Evolutionary conservation across 2,329 filamentous ascomycete species (phyloP), one percentile per base, ranked within the genome.

Genomic region (Pseudopyrenochaeta lycopersici): DNA sequence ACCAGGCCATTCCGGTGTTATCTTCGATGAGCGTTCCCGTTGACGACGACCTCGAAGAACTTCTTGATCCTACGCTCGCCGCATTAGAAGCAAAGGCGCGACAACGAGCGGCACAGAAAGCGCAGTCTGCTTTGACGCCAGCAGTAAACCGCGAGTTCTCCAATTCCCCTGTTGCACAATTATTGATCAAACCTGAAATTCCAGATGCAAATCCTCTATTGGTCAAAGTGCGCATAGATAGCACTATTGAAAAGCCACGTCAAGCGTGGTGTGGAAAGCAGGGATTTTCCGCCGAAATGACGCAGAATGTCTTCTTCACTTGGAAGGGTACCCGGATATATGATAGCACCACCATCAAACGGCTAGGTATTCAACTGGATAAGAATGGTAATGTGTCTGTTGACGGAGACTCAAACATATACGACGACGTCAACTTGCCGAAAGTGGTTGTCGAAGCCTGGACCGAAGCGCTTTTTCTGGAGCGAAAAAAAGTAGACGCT

Each of bases 381-480:
- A 63, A 67, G 1, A 67, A 76, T 27, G 77, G 80, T 0, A 72
- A 64, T 32, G 65, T 78, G 14, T 70, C 65, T 15, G 63, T 75
- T 49, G 73, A 76, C 35, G 69, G 71, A 47, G 63, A 70, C n/a
- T 74, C 82, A 4, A 79, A 81, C 18, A 82, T 83, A 1, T 82
- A 84, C 47, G 82, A 84, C 21, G 81, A 83, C 20, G 80, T 81
- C 4, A 66, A 69, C 17, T 38, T 65, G 11, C 76, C 81, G 7
- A 83, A 84, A 47, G 83, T 96, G n/a, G 84, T 89, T 61, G 82
- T 96, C 58, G 88, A 93, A 72, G 90, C 89, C 6, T 91, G 90
- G 84, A 94, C 90, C 0, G 80, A 86, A 7, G 85, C 89, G 10
- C 74, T 84, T 1, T 89, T 86, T 39, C 75, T 75, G 52, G 78